phyloP scores from a whole-genome alignment of 2,329 filamentous ascomycete genomes.

The Helotiales sp. region DNA sequence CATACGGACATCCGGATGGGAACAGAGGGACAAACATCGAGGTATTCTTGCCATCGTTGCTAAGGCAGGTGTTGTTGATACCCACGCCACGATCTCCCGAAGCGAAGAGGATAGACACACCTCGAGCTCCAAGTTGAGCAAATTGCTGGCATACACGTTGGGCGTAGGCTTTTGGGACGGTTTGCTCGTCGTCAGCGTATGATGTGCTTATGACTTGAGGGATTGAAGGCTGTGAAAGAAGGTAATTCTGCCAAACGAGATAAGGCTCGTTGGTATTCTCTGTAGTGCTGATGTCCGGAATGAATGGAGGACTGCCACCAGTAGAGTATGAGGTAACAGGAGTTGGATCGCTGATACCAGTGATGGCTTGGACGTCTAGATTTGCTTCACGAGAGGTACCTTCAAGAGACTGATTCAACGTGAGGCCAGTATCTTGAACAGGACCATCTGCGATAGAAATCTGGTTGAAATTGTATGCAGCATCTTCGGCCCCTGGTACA shows the following conservation, averaged over 20 bases:
- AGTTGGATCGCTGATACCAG: conserved; percentile 54
- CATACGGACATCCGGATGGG: conserved; percentile 46
- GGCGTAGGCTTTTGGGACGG: conserved; percentile 53
- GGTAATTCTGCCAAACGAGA: conserved; percentile 52
- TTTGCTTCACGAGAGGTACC: conserved; percentile 47
- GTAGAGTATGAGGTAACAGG: conserved; percentile 55
- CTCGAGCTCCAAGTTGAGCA: conserved; percentile 52
- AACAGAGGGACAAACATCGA: conserved; percentile 55
- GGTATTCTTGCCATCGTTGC: conserved; percentile 56
- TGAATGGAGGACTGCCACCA: conserved; percentile 53
- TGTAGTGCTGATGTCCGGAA: conserved; percentile 41
- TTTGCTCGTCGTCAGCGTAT: conserved; percentile 60
- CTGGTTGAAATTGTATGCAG: conserved; percentile 12
- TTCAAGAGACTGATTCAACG: conserved; percentile 12
- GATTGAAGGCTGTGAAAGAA: conserved; percentile 47
- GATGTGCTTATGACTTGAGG: conserved; percentile 58
- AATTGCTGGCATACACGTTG: conserved; percentile 52
- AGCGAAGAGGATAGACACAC: conserved; percentile 50
- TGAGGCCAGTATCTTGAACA: conserved; percentile 13
- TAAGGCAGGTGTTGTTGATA: conserved; percentile 45
- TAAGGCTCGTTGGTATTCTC: conserved; percentile 63
- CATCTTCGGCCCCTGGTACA: conserved; percentile 13
- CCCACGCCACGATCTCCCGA: conserved; percentile 53
- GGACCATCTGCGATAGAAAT: conserved; percentile 20
- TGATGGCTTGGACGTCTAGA: conserved; percentile 54